Conservation (phyloP, 371 early-diverging fungal species). For the Apophysomyces elegans region DNA sequence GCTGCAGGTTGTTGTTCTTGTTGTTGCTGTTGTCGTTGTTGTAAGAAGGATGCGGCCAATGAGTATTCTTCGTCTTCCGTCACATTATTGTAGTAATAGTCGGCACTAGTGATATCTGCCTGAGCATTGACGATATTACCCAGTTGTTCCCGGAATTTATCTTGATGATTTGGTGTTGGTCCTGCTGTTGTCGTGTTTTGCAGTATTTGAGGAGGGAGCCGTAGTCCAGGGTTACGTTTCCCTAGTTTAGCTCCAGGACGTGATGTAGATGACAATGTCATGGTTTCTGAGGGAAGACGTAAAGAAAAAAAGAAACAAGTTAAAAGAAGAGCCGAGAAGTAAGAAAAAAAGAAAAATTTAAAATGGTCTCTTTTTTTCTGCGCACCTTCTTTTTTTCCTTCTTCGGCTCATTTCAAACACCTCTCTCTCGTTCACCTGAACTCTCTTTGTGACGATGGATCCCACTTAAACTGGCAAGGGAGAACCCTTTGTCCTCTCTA, state of each 20-base stretch:
- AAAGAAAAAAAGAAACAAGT: background rate
- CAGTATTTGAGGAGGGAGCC: slow-evolving; percentile 25
- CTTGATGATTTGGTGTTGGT: slow-evolving; percentile 1
- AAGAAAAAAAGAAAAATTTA: background rate
- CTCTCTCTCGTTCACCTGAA: background rate
- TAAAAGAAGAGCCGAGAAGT: background rate
- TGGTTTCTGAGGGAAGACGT: background rate
- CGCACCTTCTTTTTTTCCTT: slow-evolving; percentile 10
- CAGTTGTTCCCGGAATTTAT: slow-evolving; percentile 39
- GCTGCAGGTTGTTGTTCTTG: slow-evolving; percentile 17
- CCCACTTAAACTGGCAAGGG: too few relatives aligned
- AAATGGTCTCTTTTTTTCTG: background rate
- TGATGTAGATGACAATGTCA: slow-evolving; percentile 7
- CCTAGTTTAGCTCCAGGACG: background rate
- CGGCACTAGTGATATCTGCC: slow-evolving; percentile 17
- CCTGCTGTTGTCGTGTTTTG: slow-evolving; percentile 22
- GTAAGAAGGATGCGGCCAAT: slow-evolving; percentile 30
- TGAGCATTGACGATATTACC: slow-evolving; percentile 45
- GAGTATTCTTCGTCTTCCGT: slow-evolving; percentile 29
- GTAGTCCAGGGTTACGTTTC: slow-evolving; percentile 29
- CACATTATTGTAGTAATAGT: background rate
- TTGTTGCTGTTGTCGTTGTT: slow-evolving; percentile 16
- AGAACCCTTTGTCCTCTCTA: too few relatives aligned
- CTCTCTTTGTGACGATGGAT: too few relatives aligned
- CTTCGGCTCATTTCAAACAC: slow-evolving; percentile 7